Evolutionary conservation across 805 yeast genomes (phyloP).

Genomic region (Myxozyma melibiosi): DNA sequence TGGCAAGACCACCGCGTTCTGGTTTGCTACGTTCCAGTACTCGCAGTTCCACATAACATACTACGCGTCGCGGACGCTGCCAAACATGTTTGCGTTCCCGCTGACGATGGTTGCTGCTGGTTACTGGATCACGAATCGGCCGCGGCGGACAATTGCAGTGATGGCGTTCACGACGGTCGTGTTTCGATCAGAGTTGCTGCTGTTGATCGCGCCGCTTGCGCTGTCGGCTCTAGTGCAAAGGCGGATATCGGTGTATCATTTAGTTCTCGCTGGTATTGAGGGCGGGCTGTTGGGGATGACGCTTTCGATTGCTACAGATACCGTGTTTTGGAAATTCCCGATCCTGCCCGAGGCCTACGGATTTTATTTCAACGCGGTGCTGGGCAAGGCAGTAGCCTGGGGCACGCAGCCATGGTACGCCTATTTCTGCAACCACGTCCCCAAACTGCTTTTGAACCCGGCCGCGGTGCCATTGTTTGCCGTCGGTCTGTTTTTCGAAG

Average conservation of each 20-base stretch:
- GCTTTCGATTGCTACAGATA: conserved; percentile 59
- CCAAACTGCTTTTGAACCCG: conserved; percentile 44
- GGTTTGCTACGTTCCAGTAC: conserved; percentile 62
- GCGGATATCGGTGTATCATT: conserved; percentile 49
- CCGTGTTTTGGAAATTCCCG: conserved; percentile 67
- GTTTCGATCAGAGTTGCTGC: conserved; percentile 70
- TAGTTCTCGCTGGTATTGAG: conserved; percentile 46
- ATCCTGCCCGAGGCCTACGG: conserved; percentile 77
- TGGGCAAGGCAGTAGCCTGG: conserved; percentile 77
- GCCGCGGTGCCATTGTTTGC: conserved; percentile 45
- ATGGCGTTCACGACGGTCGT: conserved; percentile 65
- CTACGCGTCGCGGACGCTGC: conserved; percentile 82
- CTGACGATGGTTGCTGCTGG: conserved; percentile 39
- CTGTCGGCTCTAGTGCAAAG: conserved; percentile 51
- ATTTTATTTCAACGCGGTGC: conserved; percentile 72
- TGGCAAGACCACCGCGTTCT: conserved; percentile 41
- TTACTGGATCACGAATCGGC: conserved; percentile 4
- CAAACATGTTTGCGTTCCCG: conserved; percentile 82
- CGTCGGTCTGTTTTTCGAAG: conserved; percentile 48
- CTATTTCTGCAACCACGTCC: conserved; percentile 62
- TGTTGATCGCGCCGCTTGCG: conserved; percentile 51
- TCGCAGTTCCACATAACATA: conserved; percentile 79
- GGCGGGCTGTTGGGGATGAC: conserved; percentile 59
- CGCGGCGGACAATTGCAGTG: conserved; percentile 49
- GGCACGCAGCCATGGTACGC: conserved; percentile 76